These are phyloP conservation scores for Colletotrichum scovillei DNA, from an alignment of 2,329 filamentous ascomycete species.

Conservation along the genomic window DNA sequence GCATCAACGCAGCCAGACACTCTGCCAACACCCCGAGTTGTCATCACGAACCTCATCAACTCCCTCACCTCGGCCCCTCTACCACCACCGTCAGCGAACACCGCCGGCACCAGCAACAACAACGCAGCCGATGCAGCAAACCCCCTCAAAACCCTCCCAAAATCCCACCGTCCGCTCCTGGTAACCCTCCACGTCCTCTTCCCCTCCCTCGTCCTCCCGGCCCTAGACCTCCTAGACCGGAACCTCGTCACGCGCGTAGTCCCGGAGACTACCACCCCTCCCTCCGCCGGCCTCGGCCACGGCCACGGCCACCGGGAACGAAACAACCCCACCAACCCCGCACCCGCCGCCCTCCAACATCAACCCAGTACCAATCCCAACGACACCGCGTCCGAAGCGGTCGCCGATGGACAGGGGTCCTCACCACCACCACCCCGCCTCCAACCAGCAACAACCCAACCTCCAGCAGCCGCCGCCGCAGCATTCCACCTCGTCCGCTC, in stretches of 20 bases:
- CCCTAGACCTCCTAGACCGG: constrained; percentile 88
- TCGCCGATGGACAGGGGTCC: background rate
- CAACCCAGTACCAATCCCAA: background rate
- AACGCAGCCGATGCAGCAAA: constrained; percentile 31
- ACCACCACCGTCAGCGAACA: background rate
- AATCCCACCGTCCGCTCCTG: constrained; percentile 66
- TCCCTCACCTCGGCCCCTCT: constrained; percentile 49
- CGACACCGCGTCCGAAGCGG: background rate
- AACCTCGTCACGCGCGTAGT: constrained; percentile 72
- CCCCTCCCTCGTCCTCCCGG: constrained; percentile 82
- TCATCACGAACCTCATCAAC: constrained; percentile 62
- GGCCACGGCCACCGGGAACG: background rate
- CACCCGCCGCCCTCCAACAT: background rate
- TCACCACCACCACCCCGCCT: background rate
- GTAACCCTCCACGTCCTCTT: constrained; percentile 88
- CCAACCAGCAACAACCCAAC: background rate
- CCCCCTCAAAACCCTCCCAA: constrained; percentile 44
- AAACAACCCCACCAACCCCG: constrained; percentile 10
- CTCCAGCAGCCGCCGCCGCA: constrained; percentile 10
- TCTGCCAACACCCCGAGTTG: constrained; percentile 52
- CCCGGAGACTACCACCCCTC: background rate
- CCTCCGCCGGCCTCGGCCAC: background rate
- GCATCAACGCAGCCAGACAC: constrained; percentile 17
- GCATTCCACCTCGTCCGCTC: constrained; percentile 74
- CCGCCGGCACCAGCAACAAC: background rate